Evolutionary conservation across 495 filamentous ascomycete genomes (phyloP).

Genomic region (Chaetomium fimeti): DNA sequence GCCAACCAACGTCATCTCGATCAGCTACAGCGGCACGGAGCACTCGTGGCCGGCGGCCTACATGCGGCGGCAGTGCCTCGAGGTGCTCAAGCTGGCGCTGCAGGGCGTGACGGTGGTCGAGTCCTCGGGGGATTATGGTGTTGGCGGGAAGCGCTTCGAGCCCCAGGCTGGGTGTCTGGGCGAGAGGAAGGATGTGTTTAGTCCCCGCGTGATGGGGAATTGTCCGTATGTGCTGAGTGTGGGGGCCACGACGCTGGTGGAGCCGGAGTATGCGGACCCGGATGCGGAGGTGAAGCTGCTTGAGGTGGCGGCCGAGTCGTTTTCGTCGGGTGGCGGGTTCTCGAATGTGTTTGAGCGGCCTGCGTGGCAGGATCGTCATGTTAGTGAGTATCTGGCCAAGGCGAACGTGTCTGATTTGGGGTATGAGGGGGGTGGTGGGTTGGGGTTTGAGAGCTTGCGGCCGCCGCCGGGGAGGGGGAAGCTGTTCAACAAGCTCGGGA

Average conservation of each 20-base stretch:
- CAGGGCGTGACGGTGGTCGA: conserved; percentile 61
- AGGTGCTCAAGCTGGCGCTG: conserved; percentile 63
- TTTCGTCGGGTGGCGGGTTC: conserved; percentile 64
- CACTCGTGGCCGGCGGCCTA: conserved; percentile 38
- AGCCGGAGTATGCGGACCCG: conserved; percentile 42
- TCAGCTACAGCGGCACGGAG: conserved; percentile 44
- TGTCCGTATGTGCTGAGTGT: conserved; percentile 43
- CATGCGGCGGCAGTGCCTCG: conserved; percentile 43
- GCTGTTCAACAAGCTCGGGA: conserved; percentile 56
- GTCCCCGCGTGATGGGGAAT: conserved; percentile 31
- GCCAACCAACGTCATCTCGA: conserved; percentile 42
- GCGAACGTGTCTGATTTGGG: conserved; percentile 43
- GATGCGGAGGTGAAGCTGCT: conserved; percentile 29
- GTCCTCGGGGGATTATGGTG: conserved; percentile 61
- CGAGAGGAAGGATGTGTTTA: conserved; percentile 25
- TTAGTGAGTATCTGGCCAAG: conserved; percentile 54
- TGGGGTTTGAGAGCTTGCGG: conserved; percentile 27
- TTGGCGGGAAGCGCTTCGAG: conserved; percentile 47
- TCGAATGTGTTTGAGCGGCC: conserved; percentile 64
- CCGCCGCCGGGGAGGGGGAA: conserved; percentile 39
- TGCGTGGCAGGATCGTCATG: conserved; percentile 54
- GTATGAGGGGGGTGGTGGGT: conserved; percentile 30
- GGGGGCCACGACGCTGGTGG: conserved; percentile 36
- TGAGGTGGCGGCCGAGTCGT: conserved; percentile 47
- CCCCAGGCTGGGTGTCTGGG: conserved; percentile 26